Conservation (phyloP, 2,329 filamentous ascomycete species). For the Pseudogymnoascus pannorum region DNA sequence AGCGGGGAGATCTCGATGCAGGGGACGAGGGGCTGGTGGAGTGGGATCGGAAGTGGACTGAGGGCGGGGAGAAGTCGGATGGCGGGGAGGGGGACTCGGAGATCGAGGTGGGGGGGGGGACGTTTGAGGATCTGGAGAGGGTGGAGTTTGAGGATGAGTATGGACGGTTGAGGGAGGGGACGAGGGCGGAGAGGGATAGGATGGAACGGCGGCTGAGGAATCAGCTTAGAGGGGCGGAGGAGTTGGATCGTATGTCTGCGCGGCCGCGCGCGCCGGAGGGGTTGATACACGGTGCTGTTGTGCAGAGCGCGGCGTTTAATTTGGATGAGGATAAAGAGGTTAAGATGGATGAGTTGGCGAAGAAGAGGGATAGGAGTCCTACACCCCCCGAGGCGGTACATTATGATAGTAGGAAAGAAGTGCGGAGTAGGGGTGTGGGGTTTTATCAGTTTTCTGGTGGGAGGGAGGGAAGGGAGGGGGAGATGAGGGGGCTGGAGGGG, state of each 20-base stretch:
- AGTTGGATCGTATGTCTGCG: constrained; percentile 62
- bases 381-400: constrained; percentile 76
- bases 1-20: constrained; percentile 72
- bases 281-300: constrained; percentile 76
- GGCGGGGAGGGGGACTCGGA: constrained; percentile 29
- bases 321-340: constrained; percentile 56
- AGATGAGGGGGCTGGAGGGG: constrained; percentile 71
- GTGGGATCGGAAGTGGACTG: constrained; percentile 94
- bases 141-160: constrained; percentile 90
- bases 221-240: constrained; percentile 47
- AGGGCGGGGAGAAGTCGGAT: constrained; percentile 42
- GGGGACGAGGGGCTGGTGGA: constrained; percentile 68
- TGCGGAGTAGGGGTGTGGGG: constrained; percentile 78
- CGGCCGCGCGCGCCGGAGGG: constrained; percentile 58
- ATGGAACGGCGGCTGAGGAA: constrained; percentile 51
- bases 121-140: constrained; percentile 39
- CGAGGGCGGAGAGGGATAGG: constrained; percentile 58
- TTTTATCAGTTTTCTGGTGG: constrained; percentile 87
- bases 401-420: constrained; percentile 79
- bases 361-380: constrained; percentile 67
- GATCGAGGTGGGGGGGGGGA: constrained; percentile 32
- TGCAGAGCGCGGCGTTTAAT: constrained; percentile 78
- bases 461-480: constrained; percentile 51
- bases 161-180: constrained; percentile 70
- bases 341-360: constrained; percentile 71